A percentile compares a stretch with the other conserved stretches of the same genome.
Conservation (phyloP, 1,139 yeast genomes). For the Magnusiomyces tetraspermus region DNA sequence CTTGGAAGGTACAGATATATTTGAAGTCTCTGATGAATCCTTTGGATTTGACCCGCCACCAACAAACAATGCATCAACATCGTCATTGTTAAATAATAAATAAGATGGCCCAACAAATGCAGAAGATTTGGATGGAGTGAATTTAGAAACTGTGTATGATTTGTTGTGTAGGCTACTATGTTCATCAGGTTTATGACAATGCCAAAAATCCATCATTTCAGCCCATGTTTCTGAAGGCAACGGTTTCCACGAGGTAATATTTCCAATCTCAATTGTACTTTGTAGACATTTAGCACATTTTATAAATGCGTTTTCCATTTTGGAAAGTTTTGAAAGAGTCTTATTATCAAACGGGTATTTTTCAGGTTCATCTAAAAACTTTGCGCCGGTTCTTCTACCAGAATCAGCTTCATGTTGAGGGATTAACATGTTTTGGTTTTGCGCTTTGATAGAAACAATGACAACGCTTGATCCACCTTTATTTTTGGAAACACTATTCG, state of each 20-base stretch:
- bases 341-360: neutral
- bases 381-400: neutral
- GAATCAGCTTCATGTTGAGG: slow-evolving; percentile 2
- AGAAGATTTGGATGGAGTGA: slow-evolving; percentile 40
- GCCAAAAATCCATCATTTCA: slow-evolving; percentile 97
- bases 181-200: slow-evolving; percentile 77
- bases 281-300: neutral
- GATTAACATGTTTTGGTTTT: neutral
- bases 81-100: slow-evolving; percentile 35
- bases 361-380: neutral
- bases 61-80: neutral
- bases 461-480: neutral
- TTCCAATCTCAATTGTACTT: neutral
- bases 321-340: neutral
- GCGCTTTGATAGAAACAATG: neutral
- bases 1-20: neutral
- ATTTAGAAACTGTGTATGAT: slow-evolving; percentile 25
- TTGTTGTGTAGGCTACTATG: slow-evolving; percentile 25
- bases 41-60: neutral
- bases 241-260: slow-evolving; percentile 34
- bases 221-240: slow-evolving; percentile 93
- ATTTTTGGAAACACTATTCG: neutral
- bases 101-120: slow-evolving; percentile 54
- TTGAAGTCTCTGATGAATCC: neutral
- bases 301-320: neutral